Base-by-base conservation (phyloP, 2,329 filamentous ascomycete species). In the Arthrobotrys iridis region DNA sequence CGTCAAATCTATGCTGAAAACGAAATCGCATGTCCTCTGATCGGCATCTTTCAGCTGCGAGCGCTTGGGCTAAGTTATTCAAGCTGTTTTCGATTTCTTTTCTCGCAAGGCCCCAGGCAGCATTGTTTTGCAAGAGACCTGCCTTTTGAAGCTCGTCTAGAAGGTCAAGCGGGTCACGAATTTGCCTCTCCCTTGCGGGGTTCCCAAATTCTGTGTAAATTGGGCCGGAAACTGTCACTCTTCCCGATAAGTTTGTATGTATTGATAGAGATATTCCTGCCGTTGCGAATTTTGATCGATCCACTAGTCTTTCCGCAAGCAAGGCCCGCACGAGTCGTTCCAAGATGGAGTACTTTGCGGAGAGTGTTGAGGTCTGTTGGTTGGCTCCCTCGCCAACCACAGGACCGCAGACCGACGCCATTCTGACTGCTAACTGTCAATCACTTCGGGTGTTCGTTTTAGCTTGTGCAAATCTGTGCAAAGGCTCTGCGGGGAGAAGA, bases 271-370 rank as follows among this genome's bases (percentile, higher is more conserved):
- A 46, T n/a, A 67, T 24, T 3, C 63, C 63, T 6, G 48, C 48
- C 2, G 22, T 35, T 10, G 63, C 35, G 33, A 52, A 67, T 37
- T 24, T 24, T 26, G 63, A 57, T 18, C 26, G 6, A 20, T 57
- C 28, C 4, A 67, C 20, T 13, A 67, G 26, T 13, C 58, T 67
- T 67, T 67, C 63, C 15, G 63, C 15, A 18, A 67, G 35, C 11
- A 67, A 33, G 4, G 55, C 48, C 28, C 65, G 65, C 13, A 70
- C 65, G 13, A 70, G 55, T 37, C 65, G 55, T 40, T 70, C 65
- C 35, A 70, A 70, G 7, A 70, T 70, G 4, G 55, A 70, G n/a
- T 5, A n/a, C 13, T 67, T 46, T 3, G 64, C 50, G 4, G 48
- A 46, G 30, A 45, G 35, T 43, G 52, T 22, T 33, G 50, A 35